A percentile compares a stretch with the other conserved stretches of the same genome.
Evolutionary conservation across 106 monocot species (phyloP).

Genomic region (Hemerocallis citrina): DNA sequence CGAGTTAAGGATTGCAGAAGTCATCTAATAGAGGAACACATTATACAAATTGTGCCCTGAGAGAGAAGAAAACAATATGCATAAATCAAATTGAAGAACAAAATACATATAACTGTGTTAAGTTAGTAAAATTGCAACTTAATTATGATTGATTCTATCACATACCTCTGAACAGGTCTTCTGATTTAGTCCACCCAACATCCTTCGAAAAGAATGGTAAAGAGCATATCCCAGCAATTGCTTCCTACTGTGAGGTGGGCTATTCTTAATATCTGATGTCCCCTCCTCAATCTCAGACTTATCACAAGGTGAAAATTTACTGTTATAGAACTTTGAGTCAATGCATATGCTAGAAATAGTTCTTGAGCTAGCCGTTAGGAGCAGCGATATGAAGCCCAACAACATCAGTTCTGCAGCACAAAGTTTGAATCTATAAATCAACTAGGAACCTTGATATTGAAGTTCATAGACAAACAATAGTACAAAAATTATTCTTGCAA

Average conservation of each 20-base stretch:
- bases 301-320: constrained; percentile 79
- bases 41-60: background rate
- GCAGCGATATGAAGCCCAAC: constrained; percentile 86
- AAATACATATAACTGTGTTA: background rate
- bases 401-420: constrained; percentile 84
- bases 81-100: background rate
- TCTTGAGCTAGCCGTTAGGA: constrained; percentile 83
- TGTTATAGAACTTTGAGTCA: constrained; percentile 76
- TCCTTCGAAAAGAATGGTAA: constrained; percentile 37
- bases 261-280: constrained; percentile 16
- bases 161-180: constrained; percentile 60
- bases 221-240: constrained; percentile 19
- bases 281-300: constrained; percentile 40
- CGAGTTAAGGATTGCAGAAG: background rate
- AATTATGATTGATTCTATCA: constrained; percentile 3
- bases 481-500: no score
- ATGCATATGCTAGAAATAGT: constrained; percentile 86
- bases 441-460: background rate
- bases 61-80: background rate
- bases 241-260: constrained; percentile 14
- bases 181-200: constrained; percentile 23
- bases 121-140: background rate
- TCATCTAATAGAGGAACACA: background rate
- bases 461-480: background rate
- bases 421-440: constrained; percentile 2